These are phyloP conservation scores for Aspergillus fijiensis DNA, from an alignment of 2,329 filamentous ascomycete genomes.

Conservation along the genomic window DNA sequence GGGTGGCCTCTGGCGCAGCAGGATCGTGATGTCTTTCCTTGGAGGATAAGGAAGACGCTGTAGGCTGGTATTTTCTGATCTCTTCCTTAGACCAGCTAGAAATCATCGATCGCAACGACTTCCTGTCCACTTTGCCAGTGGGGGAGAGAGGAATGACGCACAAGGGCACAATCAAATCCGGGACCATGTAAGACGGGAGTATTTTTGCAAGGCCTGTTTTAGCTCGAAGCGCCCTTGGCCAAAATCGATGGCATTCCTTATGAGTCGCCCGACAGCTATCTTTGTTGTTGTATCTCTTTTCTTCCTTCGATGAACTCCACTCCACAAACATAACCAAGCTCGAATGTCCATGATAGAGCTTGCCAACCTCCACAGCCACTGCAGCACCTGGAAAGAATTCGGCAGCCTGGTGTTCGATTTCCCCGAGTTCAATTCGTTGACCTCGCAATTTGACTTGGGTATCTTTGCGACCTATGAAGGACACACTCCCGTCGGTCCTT, in stretches of 20 bases:
- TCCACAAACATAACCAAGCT: too few species aligned
- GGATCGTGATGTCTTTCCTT: too few species aligned
- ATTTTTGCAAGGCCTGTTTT: background rate
- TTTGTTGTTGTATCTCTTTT: too few species aligned
- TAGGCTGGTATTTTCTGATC: background rate
- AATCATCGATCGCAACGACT: background rate
- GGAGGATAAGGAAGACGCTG: too few species aligned
- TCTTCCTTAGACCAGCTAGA: background rate
- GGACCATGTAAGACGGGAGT: conserved; percentile 11
- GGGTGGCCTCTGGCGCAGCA: too few species aligned
- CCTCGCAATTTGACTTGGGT: conserved; percentile 17
- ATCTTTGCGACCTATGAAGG: conserved; percentile 54
- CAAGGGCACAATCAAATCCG: conserved; percentile 7
- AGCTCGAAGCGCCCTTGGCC: background rate
- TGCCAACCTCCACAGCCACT: too few species aligned
- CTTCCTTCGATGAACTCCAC: too few species aligned
- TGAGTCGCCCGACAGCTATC: too few species aligned
- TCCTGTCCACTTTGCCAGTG: conserved; percentile 8
- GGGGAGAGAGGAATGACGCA: conserved; percentile 3
- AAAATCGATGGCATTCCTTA: background rate
- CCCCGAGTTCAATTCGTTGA: conserved; percentile 34
- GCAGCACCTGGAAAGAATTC: too few species aligned
- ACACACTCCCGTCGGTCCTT: conserved; percentile 30
- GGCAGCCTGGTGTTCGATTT: conserved; percentile 2
- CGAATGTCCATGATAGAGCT: too few species aligned